A percentile compares a stretch with the other conserved stretches of the same genome.
Conservation (phyloP, 345 rosid species). For the Mallotus nudiflorus region DNA sequence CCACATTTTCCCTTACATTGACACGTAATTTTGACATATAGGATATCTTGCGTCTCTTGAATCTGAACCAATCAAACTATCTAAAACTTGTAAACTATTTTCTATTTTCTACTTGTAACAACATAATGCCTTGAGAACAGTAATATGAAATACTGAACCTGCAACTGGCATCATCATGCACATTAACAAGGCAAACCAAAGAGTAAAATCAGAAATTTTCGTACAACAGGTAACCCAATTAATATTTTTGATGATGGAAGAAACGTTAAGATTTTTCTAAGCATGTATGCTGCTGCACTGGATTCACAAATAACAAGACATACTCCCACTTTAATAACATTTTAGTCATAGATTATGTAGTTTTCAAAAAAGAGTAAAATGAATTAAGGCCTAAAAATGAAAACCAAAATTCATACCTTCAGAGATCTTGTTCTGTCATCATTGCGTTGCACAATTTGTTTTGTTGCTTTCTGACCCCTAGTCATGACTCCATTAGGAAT, state of each 20-base stretch:
- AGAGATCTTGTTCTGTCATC: conserved; percentile 22
- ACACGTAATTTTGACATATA: too few species aligned
- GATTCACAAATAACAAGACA: not conserved
- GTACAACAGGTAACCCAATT: not conserved
- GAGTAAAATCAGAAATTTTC: not conserved
- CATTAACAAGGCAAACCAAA: not conserved
- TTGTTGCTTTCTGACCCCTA: conserved; percentile 25
- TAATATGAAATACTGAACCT: too few species aligned
- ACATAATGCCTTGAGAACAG: too few species aligned
- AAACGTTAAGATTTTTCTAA: not conserved
- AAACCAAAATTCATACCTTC: conserved; percentile 40
- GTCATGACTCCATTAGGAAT: conserved; percentile 22
- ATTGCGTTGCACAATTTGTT: conserved; percentile 23
- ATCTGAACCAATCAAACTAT: too few species aligned
- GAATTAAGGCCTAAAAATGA: not conserved
- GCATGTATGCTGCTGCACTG: not conserved
- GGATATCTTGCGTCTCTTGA: too few species aligned
- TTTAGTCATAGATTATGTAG: not conserved
- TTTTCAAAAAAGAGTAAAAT: conserved; percentile 1
- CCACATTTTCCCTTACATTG: too few species aligned
- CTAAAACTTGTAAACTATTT: too few species aligned
- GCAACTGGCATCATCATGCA: not conserved
- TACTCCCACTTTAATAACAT: not conserved
- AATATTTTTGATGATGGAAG: not conserved
- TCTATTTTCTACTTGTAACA: too few species aligned